Percentiles rank a stretch among this genome's conserved stretches.
Conservation (phyloP, 2,329 filamentous ascomycete genomes). For the Arthrobotrys megalospora region DNA sequence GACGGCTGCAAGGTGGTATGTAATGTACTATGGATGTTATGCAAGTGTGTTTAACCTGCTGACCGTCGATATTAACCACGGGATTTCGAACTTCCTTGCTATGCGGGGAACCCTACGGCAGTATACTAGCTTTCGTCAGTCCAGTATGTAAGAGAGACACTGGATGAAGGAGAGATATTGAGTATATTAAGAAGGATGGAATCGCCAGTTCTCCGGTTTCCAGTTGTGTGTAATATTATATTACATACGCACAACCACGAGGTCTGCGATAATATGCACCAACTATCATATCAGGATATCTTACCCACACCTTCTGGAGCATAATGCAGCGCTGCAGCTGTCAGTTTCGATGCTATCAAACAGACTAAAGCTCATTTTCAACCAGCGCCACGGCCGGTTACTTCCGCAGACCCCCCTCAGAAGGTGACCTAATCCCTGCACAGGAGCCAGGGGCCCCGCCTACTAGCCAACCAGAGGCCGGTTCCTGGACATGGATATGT, state of each 20-base stretch:
- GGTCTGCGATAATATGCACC: conserved; percentile 30
- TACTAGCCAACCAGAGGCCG: conserved; percentile 51
- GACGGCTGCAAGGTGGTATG: conserved; percentile 56
- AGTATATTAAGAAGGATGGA: conserved; percentile 60
- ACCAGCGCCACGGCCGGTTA: conserved; percentile 57
- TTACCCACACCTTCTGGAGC: conserved; percentile 43
- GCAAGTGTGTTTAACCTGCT: conserved; percentile 54
- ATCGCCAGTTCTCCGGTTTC: conserved; percentile 32
- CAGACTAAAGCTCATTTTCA: conserved; percentile 40
- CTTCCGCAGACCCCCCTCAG: conserved; percentile 50
- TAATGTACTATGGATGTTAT: conserved; percentile 38
- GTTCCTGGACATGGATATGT: conserved; percentile 61
- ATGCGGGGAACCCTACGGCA: conserved; percentile 60
- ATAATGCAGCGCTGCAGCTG: conserved; percentile 33
- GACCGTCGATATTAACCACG: conserved; percentile 60
- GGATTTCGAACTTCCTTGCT: conserved; percentile 55
- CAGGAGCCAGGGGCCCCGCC: conserved; percentile 17
- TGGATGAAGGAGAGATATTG: conserved; percentile 27
- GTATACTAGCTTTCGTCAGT: conserved; percentile 19
- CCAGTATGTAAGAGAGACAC: conserved; percentile 18
- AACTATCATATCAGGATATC: conserved; percentile 28
- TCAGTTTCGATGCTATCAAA: conserved; percentile 53
- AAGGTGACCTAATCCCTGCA: conserved; percentile 32
- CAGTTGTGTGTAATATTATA: conserved; percentile 31
- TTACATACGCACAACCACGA: conserved; percentile 39